These are phyloP conservation scores for Nicotiana tomentosiformis DNA, from an alignment of 257 asterid genomes.

Conservation along the genomic window DNA sequence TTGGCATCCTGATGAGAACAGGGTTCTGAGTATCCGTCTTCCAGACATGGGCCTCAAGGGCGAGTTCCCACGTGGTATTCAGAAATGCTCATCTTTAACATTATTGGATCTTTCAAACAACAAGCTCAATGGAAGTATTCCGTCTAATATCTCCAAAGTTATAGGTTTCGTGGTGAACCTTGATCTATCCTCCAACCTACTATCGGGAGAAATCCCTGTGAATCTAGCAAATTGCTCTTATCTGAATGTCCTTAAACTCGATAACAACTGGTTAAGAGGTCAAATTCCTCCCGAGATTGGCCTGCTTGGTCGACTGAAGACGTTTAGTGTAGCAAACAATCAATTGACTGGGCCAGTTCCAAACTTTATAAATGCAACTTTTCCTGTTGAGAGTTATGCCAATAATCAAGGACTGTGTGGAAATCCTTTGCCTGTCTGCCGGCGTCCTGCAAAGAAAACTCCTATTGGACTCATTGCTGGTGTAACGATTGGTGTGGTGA, in stretches of 20 bases:
- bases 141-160: constrained; percentile 4
- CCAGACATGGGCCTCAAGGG: constrained; percentile 19
- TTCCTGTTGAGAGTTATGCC: constrained; percentile 25
- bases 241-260: constrained; percentile 3
- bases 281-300: constrained; percentile 26
- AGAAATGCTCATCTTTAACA: background rate
- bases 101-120: constrained; percentile 20
- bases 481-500: constrained; percentile 33
- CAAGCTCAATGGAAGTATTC: constrained; percentile 21
- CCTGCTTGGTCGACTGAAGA: constrained; percentile 23
- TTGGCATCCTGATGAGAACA: constrained; percentile 16
- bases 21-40: constrained; percentile 10
- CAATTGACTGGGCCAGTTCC: constrained; percentile 32
- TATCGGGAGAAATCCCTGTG: constrained; percentile 20
- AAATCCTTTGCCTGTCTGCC: constrained; percentile 32
- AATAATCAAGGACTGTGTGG: constrained; percentile 57
- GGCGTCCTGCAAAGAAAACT: constrained; percentile 16
- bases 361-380: background rate
- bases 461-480: constrained; percentile 13
- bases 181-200: constrained; percentile 20
- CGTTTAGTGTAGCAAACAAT: constrained; percentile 29
- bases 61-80: constrained; percentile 14
- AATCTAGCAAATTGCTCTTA: background rate
- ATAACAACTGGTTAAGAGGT: constrained; percentile 16
- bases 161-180: background rate